These are phyloP conservation scores for Pestalotiopsis sp. DNA, from an alignment of 2,329 filamentous ascomycete species.

Conservation along the genomic window DNA sequence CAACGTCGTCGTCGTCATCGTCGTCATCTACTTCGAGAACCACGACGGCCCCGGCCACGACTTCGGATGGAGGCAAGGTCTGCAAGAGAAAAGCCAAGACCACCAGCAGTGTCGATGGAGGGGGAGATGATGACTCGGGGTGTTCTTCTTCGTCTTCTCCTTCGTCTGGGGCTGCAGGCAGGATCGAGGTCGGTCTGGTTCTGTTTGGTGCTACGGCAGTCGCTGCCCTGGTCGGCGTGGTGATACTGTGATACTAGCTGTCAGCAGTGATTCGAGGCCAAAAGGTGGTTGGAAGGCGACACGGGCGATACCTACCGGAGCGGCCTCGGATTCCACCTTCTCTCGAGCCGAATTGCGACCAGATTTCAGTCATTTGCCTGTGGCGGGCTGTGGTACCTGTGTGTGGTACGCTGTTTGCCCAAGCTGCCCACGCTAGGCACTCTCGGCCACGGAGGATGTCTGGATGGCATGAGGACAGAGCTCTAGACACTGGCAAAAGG, in stretches of 20 bases:
- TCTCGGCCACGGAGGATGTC: background rate
- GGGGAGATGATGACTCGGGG: background rate
- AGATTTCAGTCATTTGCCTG: background rate
- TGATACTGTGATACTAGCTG: slow-evolving; percentile 2
- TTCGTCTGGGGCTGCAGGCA: background rate
- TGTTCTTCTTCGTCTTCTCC: background rate
- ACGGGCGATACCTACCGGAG: background rate
- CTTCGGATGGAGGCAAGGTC: background rate
- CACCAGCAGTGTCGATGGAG: background rate
- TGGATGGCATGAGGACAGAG: background rate
- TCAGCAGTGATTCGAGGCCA: background rate
- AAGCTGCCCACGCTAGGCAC: background rate
- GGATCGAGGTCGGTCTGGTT: background rate
- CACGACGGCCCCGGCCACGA: background rate
- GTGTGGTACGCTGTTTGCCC: background rate
- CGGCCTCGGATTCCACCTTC: background rate
- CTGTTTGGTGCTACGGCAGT: slow-evolving; percentile 1
- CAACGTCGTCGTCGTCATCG: background rate
- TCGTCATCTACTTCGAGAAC: slow-evolving; percentile 6
- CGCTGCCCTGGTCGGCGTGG: background rate
- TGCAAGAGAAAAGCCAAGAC: slow-evolving; percentile 7
- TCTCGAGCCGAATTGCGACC: background rate
- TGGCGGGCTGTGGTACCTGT: background rate
- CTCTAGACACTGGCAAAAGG: background rate
- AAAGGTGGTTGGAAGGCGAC: background rate